These are phyloP conservation scores for Pelargonium nanum DNA, from an alignment of 345 rosid genomes.

Conservation along the genomic window DNA sequence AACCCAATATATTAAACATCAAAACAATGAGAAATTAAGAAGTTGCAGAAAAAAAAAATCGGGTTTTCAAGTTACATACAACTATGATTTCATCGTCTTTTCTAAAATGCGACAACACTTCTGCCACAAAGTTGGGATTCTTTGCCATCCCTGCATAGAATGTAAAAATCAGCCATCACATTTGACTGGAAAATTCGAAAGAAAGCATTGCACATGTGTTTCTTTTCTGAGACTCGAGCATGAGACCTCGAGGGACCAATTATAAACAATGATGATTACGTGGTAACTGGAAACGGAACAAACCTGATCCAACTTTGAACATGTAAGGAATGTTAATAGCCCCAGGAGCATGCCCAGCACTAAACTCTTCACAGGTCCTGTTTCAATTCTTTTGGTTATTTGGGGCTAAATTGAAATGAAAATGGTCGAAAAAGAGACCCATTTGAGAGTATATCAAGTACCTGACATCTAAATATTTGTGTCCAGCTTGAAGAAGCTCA, in stretches of 20 bases:
- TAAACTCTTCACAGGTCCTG: slow-evolving; percentile 78
- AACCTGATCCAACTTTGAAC: slow-evolving; percentile 80
- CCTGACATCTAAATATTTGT: slow-evolving; percentile 71
- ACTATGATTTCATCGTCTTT: slow-evolving; percentile 73
- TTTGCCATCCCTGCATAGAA: slow-evolving; percentile 46
- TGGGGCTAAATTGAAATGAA: not conserved
- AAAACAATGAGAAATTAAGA: not conserved
- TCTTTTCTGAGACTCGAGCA: too few species aligned
- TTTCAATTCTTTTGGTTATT: too few species aligned
- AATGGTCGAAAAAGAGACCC: not conserved
- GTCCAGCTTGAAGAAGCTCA: slow-evolving; percentile 83
- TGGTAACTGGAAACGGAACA: not conserved
- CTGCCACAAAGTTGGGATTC: slow-evolving; percentile 51
- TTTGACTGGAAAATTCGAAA: not conserved
- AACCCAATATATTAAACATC: slow-evolving; percentile 3
- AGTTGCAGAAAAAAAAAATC: not conserved
- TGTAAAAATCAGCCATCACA: too few species aligned
- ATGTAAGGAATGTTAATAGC: slow-evolving; percentile 79
- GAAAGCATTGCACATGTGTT: too few species aligned
- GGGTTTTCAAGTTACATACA: slow-evolving; percentile 42
- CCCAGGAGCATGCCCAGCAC: slow-evolving; percentile 62
- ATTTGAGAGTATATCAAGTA: slow-evolving; percentile 1
- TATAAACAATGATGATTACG: not conserved
- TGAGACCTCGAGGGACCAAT: not conserved
- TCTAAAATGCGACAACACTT: slow-evolving; percentile 49